Evolutionary conservation across 2,329 filamentous ascomycete genomes (phyloP), one percentile per base, ranked within the genome.

Genomic region (Trichoderma guizhouense): DNA sequence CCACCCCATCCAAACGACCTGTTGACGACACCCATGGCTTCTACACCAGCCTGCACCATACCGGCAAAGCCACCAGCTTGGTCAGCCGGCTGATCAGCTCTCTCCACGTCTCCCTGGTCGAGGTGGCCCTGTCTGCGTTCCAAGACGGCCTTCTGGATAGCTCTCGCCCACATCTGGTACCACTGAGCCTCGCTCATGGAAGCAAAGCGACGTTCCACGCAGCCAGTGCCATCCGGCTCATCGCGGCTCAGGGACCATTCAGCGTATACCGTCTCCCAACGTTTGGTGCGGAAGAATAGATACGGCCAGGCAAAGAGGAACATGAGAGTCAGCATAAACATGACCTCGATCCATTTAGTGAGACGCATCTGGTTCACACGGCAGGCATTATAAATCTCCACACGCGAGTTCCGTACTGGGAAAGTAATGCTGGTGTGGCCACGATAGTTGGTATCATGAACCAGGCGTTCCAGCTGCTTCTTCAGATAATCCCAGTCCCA

Each of bases 291-390:
- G 78, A 93, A 86, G 81, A 88, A 90, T 14, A 94, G 84, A 71
- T 88, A 86, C 0, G 92, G 92, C 92, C 92, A 94, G 3, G 87
- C 83, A 75, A 94, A 84, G 71, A 94, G 77, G 86, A 92, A 92
- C 14, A 92, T 79, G 72, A 93, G 88, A 0, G 89, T 89, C 7
- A 92, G 79, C 77, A 88, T 89, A 81, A 90, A 93, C 11, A 93
- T 58, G 84, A 88, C 88, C 55, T 86, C 83, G 58, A 93, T 83
- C 89, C 90, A 93, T 7, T 78, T 79, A 1, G 85, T 90, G 60
- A 90, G 82, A 0, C 92, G 88, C 88, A 90, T 92, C 34, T 84
- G 81, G 77, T 93, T 94, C 72, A 89, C 83, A 65, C 82, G 84
- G 75, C 87, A 88, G 5, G 87, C 84, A 68, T 88, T 92, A 82